phyloP scores from a whole-genome alignment of 768 basidiomycete species.

The Mycena capillaripes region DNA sequence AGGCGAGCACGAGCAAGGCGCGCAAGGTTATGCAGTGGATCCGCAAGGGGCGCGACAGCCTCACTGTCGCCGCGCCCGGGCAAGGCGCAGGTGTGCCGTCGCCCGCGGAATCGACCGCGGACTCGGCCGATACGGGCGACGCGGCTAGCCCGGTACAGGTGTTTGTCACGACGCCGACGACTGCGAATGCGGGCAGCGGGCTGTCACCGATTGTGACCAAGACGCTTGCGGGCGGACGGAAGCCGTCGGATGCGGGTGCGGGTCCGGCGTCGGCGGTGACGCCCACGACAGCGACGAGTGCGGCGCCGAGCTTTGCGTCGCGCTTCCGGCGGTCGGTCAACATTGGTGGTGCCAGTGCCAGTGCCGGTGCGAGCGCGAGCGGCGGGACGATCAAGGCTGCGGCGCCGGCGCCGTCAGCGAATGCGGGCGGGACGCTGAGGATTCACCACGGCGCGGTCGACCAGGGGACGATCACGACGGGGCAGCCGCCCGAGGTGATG shows the following conservation, averaged over 20 bases:
- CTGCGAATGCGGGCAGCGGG: too few species aligned
- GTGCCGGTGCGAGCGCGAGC: slow-evolving; percentile 24
- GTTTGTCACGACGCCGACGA: slow-evolving; percentile 55
- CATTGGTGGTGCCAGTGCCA: slow-evolving; percentile 48
- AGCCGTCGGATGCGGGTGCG: slow-evolving; percentile 10
- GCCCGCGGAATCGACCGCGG: slow-evolving; percentile 24
- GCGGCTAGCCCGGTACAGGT: slow-evolving; percentile 52
- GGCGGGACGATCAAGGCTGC: slow-evolving; percentile 39
- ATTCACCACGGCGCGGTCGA: slow-evolving; percentile 96
- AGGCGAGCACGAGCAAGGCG: slow-evolving; percentile 88
- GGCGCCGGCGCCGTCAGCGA: slow-evolving; percentile 41
- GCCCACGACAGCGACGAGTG: slow-evolving; percentile 57
- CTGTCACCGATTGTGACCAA: slow-evolving; percentile 41
- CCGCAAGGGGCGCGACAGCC: slow-evolving; percentile 56
- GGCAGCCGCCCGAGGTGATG: slow-evolving; percentile 90
- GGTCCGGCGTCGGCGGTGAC: slow-evolving; percentile 61
- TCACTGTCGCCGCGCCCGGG: slow-evolving; percentile 20
- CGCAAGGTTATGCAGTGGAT: slow-evolving; percentile 99
- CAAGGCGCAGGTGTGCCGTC: slow-evolving; percentile 18
- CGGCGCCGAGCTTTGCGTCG: slow-evolving; percentile 60
- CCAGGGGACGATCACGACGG: slow-evolving; percentile 88
- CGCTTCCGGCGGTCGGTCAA: slow-evolving; percentile 67
- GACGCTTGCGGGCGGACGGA: slow-evolving; percentile 46
- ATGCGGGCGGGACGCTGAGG: slow-evolving; percentile 62
- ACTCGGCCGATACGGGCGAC: slow-evolving; percentile 32